Percentiles rank a stretch among this genome's conserved stretches.
phyloP scores from a whole-genome alignment of 805 yeast genomes.

The Scheffersomyces ergatensis region DNA sequence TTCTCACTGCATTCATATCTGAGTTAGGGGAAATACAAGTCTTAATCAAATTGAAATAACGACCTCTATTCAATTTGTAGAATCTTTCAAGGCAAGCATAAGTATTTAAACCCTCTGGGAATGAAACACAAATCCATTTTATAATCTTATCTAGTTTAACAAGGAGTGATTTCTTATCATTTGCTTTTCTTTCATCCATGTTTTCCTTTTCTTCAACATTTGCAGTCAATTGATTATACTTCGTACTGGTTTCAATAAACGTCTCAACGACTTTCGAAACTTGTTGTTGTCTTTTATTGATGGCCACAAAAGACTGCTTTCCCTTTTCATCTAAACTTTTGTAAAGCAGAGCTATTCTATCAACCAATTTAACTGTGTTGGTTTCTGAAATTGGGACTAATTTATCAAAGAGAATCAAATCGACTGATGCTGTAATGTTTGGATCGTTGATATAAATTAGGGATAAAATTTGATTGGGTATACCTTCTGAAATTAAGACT shows the following conservation, averaged over 20 bases:
- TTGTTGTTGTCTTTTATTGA: constrained; percentile 66
- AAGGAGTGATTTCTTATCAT: constrained; percentile 16
- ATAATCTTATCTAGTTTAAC: constrained; percentile 52
- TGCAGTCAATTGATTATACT: constrained; percentile 18
- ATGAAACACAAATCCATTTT: constrained; percentile 57
- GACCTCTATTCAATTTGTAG: constrained; percentile 52
- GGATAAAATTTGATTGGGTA: constrained; percentile 66
- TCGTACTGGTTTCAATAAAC: constrained; percentile 49
- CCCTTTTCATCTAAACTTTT: constrained; percentile 54
- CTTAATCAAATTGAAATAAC: constrained; percentile 56
- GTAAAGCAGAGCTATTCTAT: constrained; percentile 50
- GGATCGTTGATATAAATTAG: constrained; percentile 73
- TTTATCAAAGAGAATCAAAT: constrained; percentile 55
- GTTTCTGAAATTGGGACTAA: constrained; percentile 53
- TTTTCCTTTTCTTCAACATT: constrained; percentile 17
- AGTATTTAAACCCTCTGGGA: constrained; percentile 54
- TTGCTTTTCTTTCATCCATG: constrained; percentile 2
- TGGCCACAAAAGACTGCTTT: constrained; percentile 63
- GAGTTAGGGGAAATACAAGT: constrained; percentile 54
- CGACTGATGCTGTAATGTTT: constrained; percentile 64
- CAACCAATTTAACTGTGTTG: constrained; percentile 46
- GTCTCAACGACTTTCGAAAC: constrained; percentile 49
- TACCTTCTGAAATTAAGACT: constrained; percentile 34
- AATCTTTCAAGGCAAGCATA: constrained; percentile 52
- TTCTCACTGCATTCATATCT: constrained; percentile 57